Evolutionary conservation across 331 rosid species (phyloP).

Genomic region (Spiraea crenata): DNA sequence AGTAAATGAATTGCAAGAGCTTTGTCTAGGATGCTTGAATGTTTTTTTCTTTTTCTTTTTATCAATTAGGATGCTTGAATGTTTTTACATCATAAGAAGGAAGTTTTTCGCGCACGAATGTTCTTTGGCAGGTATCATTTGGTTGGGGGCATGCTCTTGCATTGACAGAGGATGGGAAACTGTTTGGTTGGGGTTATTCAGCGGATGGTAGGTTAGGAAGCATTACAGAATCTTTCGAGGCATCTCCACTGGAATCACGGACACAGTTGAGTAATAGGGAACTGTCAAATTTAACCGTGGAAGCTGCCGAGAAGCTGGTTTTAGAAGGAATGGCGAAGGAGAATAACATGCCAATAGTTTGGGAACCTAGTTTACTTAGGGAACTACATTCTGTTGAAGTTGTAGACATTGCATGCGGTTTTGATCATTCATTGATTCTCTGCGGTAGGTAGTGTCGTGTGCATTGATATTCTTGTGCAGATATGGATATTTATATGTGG

Average conservation of each 20-base stretch:
- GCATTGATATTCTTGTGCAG: constrained; percentile 9
- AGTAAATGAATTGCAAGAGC: constrained; percentile 6
- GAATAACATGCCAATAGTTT: constrained; percentile 70
- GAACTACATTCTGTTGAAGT: constrained; percentile 54
- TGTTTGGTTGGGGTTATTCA: constrained; percentile 92
- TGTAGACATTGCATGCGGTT: constrained; percentile 80
- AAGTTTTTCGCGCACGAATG: constrained; percentile 16
- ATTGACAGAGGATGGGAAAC: constrained; percentile 66
- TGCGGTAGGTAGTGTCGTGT: constrained; percentile 53
- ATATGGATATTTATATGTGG: constrained; percentile 7
- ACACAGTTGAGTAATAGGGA: constrained; percentile 13
- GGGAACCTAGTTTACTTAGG: constrained; percentile 77
- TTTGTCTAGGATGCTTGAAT: background rate
- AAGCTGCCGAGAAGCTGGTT: constrained; percentile 68
- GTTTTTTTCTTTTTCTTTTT: too few relatives aligned
- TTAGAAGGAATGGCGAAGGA: constrained; percentile 67
- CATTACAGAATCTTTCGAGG: constrained; percentile 44
- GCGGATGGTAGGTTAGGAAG: constrained; percentile 86
- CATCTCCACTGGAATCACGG: constrained; percentile 49
- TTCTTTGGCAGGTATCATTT: constrained; percentile 64
- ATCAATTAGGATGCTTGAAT: background rate
- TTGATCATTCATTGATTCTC: constrained; percentile 81
- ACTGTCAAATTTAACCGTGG: constrained; percentile 38
- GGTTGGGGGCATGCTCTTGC: constrained; percentile 99
- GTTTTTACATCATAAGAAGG: constrained; percentile 8